Evolutionary conservation across 2,329 filamentous ascomycete species (phyloP).

Genomic region (Phyllosticta ampelicida): DNA sequence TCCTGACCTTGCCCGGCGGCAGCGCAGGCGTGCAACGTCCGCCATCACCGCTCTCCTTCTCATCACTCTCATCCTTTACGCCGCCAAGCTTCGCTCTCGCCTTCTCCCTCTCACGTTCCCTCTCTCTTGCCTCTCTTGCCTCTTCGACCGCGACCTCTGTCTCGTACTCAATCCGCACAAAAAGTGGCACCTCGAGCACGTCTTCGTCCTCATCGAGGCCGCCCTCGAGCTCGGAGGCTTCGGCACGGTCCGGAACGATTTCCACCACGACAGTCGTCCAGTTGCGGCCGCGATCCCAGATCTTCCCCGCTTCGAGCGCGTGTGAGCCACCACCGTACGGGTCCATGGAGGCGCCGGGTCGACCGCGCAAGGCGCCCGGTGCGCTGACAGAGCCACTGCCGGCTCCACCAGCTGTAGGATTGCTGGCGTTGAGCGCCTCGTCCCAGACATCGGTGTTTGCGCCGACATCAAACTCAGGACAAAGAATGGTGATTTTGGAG

Average conservation of each 20-base stretch:
- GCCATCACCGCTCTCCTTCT: not conserved
- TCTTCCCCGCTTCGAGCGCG: constrained; percentile 76
- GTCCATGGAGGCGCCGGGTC: constrained; percentile 14
- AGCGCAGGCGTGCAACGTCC: constrained; percentile 26
- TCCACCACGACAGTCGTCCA: constrained; percentile 93
- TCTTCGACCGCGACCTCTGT: constrained; percentile 52
- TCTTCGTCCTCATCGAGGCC: constrained; percentile 45
- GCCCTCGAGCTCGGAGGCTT: constrained; percentile 26
- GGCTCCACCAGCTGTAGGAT: not conserved
- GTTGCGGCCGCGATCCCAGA: constrained; percentile 91
- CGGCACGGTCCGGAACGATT: constrained; percentile 51
- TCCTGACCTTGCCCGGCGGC: constrained; percentile 52
- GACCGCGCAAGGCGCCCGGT: not conserved
- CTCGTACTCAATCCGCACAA: constrained; percentile 88
- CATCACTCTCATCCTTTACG: not conserved
- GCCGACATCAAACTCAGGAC: constrained; percentile 86
- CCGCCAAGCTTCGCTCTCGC: not conserved
- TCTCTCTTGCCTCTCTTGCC: constrained; percentile 20
- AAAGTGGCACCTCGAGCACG: constrained; percentile 81
- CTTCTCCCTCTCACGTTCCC: constrained; percentile 16
- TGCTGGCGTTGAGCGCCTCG: constrained; percentile 55
- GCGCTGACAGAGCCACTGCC: not conserved
- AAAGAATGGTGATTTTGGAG: constrained; percentile 77
- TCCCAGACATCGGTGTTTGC: constrained; percentile 93
- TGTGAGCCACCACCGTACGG: not conserved